Conservation (phyloP, 768 basidiomycete species). For the Boletellus emodensis region DNA sequence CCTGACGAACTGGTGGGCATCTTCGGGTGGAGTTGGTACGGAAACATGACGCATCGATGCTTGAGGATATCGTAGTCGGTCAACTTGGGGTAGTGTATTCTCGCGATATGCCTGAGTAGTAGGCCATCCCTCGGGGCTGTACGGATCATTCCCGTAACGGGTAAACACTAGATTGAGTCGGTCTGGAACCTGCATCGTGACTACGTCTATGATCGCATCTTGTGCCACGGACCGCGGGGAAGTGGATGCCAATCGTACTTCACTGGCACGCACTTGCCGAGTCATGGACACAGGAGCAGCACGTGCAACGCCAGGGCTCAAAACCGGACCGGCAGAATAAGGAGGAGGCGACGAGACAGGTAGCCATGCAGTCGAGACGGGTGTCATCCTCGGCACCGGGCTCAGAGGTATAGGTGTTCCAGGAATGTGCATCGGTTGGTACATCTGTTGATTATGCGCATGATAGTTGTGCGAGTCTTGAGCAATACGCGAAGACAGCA, state of each 20-base stretch:
- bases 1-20: constrained; percentile 7
- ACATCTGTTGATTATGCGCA: constrained; percentile 31
- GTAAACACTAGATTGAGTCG: constrained; percentile 41
- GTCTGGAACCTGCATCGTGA: constrained; percentile 41
- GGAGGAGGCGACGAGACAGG: constrained; percentile 8
- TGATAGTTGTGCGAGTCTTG: constrained; percentile 32
- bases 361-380: constrained; percentile 15
- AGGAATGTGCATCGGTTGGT: constrained; percentile 28
- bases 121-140: constrained; percentile 6
- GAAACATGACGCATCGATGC: constrained; percentile 6
- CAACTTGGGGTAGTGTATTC: constrained; percentile 14
- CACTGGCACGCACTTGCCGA: constrained; percentile 2
- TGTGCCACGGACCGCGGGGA: constrained; percentile 41
- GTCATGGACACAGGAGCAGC: constrained; percentile 11
- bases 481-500: constrained; percentile 20
- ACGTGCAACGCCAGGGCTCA: constrained; percentile 12
- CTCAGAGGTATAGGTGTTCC: constrained; percentile 9
- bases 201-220: constrained; percentile 36
- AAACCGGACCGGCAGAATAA: constrained; percentile 13
- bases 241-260: constrained; percentile 33
- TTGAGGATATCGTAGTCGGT: constrained; percentile 18
- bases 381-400: constrained; percentile 1
- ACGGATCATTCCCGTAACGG: constrained; percentile 17
- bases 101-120: constrained; percentile 23
- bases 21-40: constrained; percentile 13